Evolutionary conservation across 2,329 filamentous ascomycete species (phyloP).

Genomic region (Rutstroemia sp.): DNA sequence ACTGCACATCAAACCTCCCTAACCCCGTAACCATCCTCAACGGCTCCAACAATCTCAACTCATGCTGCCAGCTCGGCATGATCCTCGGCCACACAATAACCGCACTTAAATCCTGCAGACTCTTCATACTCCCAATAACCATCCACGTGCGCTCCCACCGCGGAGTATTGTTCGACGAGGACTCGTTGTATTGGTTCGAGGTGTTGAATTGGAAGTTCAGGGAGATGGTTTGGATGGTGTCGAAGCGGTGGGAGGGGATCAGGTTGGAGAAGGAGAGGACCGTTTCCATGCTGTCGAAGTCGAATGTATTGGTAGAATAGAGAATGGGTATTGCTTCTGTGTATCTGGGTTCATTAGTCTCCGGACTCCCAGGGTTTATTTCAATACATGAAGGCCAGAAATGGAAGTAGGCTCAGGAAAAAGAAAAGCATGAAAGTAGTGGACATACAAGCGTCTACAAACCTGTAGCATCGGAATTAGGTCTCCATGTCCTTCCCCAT

Average conservation of each 20-base stretch:
- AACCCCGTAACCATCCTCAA: conserved; percentile 14
- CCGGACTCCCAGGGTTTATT: neutral
- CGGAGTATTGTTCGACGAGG: conserved; percentile 11
- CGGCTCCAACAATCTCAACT: conserved; percentile 15
- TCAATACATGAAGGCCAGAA: neutral
- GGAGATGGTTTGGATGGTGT: conserved; percentile 16
- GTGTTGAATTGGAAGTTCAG: neutral
- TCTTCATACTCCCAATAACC: conserved; percentile 17
- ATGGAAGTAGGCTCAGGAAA: neutral
- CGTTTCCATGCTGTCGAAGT: conserved; percentile 21
- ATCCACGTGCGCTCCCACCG: conserved; percentile 20
- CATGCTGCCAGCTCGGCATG: conserved; percentile 10
- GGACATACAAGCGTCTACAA: conserved; percentile 20
- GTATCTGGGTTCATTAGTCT: conserved; percentile 13
- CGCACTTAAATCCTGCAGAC: conserved; percentile 9
- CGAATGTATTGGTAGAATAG: conserved; percentile 21
- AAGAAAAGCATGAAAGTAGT: neutral
- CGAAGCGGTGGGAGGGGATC: conserved; percentile 20
- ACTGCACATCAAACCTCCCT: conserved; percentile 12
- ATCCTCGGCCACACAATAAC: conserved; percentile 15
- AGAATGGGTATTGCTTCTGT: conserved; percentile 18
- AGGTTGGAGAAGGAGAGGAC: conserved; percentile 18
- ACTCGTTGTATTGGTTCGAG: neutral
- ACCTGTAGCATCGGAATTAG: conserved; percentile 16
- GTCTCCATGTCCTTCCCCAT: conserved; percentile 6